Conservation (phyloP, 1,284 basidiomycete genomes). For the Schizophyllum commune region DNA sequence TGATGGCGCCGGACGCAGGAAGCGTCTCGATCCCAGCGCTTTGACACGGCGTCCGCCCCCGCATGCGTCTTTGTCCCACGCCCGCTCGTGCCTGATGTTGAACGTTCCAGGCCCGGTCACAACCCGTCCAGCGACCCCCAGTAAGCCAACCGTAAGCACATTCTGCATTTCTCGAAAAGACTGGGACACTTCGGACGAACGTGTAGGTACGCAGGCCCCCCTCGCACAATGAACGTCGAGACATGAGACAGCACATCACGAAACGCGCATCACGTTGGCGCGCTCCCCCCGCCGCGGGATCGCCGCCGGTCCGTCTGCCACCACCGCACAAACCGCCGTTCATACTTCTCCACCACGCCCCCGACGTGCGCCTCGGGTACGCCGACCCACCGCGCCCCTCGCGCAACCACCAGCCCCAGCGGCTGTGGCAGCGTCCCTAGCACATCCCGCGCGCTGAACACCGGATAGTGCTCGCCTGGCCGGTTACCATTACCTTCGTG, state of each 20-base stretch:
- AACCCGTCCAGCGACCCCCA: not conserved
- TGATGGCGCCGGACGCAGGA: not conserved
- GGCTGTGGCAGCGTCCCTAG: slow-evolving; percentile 47
- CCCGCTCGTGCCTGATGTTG: not conserved
- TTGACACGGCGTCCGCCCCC: not conserved
- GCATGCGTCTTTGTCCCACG: not conserved
- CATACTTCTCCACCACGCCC: slow-evolving; percentile 49
- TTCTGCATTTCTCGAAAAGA: no score
- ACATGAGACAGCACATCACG: not conserved
- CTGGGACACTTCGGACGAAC: no score
- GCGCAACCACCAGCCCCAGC: slow-evolving; percentile 38
- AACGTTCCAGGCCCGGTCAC: not conserved
- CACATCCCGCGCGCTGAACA: slow-evolving; percentile 53
- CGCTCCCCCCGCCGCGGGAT: not conserved
- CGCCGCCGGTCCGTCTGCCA: slow-evolving; percentile 19
- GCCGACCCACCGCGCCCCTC: slow-evolving; percentile 45
- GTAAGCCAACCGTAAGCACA: no score
- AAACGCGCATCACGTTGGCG: not conserved
- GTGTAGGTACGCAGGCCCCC: not conserved
- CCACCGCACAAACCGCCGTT: slow-evolving; percentile 49
- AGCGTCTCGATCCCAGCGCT: not conserved
- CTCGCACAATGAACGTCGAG: not conserved
- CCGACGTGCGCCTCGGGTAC: slow-evolving; percentile 41
- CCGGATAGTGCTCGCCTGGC: slow-evolving; percentile 49
- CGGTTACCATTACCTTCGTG: slow-evolving; percentile 20